Evolutionary conservation across 495 filamentous ascomycete species (phyloP), one percentile per base, ranked within the genome.

Genomic region (Pyrenopolyporus hunteri): DNA sequence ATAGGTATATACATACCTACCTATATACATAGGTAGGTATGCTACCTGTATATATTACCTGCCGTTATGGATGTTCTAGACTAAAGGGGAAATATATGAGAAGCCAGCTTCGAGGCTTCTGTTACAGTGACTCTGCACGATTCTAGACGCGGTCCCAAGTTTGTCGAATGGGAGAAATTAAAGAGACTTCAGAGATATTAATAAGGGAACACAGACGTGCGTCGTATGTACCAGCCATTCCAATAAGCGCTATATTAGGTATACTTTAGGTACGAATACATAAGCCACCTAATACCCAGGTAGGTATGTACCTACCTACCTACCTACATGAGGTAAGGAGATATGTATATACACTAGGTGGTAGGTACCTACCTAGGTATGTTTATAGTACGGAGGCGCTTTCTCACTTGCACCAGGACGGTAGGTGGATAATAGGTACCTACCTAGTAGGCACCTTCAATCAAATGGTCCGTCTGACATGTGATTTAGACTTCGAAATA

Each of bases 51-150:
- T 43, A 20, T 65, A 17, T 44, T 40, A 66, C 63, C 63, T 66
- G 33, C 63, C 63, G n/a, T 51, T 47, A 47, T 49, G 23, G 57
- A 53, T 50, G 14, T 53, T 29, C 31, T 16, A 7, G 32, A 66
- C 57, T 16, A 61, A 66, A 13, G 13, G 28, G 63, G 63, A 66
- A 66, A 61, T 61, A 48, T 35, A 40, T 57, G 42, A 57, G 63
- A 66, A 66, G 63, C 52, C 16, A 33, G 23, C 55, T 42, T 57
- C n/a, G 40, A 61, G 53, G 29, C 47, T 66, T 66, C 63, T 66
- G 57, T 66, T 66, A 32, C 57, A 66, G 40, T 25, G 37, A 44
- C 14, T 36, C 50, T 59, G 54, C 50, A 60, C 33, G 56, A 49
- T 51, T 59, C 62, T 57, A 59, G 44, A 50, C 50, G 50, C 44